Evolutionary conservation across 2,329 filamentous ascomycete genomes (phyloP).

Genomic region (Hypoxylon sp.): DNA sequence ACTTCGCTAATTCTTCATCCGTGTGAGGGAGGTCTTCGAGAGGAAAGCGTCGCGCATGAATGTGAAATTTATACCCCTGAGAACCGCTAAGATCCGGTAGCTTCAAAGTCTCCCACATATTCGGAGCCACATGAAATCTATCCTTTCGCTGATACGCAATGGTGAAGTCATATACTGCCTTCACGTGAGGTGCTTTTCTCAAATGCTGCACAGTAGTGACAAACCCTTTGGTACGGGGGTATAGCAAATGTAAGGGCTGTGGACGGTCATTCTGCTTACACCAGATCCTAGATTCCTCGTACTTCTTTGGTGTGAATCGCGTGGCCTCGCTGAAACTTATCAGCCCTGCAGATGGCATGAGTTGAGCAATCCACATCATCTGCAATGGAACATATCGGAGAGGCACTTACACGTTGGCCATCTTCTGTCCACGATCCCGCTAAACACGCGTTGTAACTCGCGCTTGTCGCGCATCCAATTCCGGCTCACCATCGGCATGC

Average conservation of each 20-base stretch:
- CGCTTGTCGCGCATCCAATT: constrained; percentile 69
- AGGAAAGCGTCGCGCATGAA: constrained; percentile 63
- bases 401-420: constrained; percentile 69
- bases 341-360: constrained; percentile 63
- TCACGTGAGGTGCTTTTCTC: constrained; percentile 63
- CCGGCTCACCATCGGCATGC: constrained; percentile 73
- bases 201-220: constrained; percentile 70
- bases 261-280: constrained; percentile 64
- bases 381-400: constrained; percentile 6
- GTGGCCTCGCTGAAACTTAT: constrained; percentile 75
- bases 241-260: constrained; percentile 69
- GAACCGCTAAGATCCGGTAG: constrained; percentile 56
- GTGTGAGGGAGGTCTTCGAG: constrained; percentile 62
- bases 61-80: constrained; percentile 62
- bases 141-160: constrained; percentile 64
- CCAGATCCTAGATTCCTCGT: constrained; percentile 64
- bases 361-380: constrained; percentile 12
- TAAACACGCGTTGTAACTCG: constrained; percentile 70
- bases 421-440: constrained; percentile 62
- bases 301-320: constrained; percentile 68
- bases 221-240: constrained; percentile 72
- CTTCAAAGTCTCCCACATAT: constrained; percentile 67
- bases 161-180: constrained; percentile 68
- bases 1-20: constrained; percentile 64
- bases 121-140: constrained; percentile 61